A percentile compares a stretch with the other conserved stretches of the same genome.
These are phyloP conservation scores for Brettanomyces nanus DNA, from an alignment of 805 yeast genomes.

Conservation along the genomic window DNA sequence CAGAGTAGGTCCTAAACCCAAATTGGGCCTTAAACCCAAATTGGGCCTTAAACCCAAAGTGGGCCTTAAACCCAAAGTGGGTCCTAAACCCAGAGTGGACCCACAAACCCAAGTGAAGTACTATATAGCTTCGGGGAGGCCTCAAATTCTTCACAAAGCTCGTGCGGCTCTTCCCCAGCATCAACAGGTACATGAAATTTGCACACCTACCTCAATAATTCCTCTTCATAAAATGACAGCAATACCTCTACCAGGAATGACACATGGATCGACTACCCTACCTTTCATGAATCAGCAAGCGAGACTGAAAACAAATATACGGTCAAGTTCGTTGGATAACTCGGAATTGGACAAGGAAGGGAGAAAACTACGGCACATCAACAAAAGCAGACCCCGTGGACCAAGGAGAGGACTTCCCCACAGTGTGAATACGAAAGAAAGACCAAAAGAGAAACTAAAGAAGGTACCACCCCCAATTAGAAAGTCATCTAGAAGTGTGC, in stretches of 20 bases:
- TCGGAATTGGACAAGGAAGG: slow-evolving; percentile 16
- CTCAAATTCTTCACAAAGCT: no score
- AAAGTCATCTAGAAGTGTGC: slow-evolving; percentile 17
- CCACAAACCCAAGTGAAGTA: no score
- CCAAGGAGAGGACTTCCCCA: slow-evolving; percentile 44
- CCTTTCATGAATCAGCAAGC: not conserved
- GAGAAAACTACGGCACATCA: slow-evolving; percentile 33
- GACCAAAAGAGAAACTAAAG: slow-evolving; percentile 1
- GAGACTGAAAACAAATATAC: slow-evolving; percentile 3
- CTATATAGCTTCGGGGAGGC: no score
- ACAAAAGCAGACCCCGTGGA: slow-evolving; percentile 40
- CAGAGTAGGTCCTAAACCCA: no score
- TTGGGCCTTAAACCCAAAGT: no score
- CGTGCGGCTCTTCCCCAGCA: no score
- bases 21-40: no score
- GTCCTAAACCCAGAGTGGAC: no score
- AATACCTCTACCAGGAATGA: slow-evolving; percentile 20
- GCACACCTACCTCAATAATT: no score
- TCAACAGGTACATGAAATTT: no score
- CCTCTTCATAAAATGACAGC: no score
- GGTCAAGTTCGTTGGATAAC: slow-evolving; percentile 13
- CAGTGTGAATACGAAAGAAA: slow-evolving; percentile 3
- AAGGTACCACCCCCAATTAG: slow-evolving; percentile 22
- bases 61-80: no score
- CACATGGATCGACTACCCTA: slow-evolving; percentile 4